Evolutionary conservation across 1,139 yeast species (phyloP).

Genomic region (Magnusiomyces suaveolens): DNA sequence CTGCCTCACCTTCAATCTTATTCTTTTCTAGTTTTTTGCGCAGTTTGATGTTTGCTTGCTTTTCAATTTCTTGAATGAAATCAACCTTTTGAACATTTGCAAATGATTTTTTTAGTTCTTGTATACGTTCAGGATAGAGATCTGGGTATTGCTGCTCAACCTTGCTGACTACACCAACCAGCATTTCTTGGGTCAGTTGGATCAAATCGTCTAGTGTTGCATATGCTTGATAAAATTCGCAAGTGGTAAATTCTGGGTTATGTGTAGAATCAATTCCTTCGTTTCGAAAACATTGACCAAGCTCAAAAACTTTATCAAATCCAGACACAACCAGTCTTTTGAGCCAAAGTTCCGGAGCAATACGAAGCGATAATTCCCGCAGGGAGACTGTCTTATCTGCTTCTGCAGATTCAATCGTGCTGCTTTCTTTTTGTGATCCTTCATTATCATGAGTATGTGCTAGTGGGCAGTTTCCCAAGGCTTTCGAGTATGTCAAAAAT

Average conservation of each 20-base stretch:
- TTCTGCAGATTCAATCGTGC: not conserved
- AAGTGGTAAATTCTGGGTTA: slow-evolving; percentile 89
- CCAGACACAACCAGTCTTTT: slow-evolving; percentile 76
- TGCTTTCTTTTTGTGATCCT: not conserved
- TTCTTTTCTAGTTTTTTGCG: not conserved
- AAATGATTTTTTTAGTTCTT: slow-evolving; percentile 9
- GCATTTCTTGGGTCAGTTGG: slow-evolving; percentile 50
- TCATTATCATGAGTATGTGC: too few species aligned
- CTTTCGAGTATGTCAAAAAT: slow-evolving; percentile 50
- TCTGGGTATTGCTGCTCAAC: slow-evolving; percentile 14
- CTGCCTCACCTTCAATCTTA: not conserved
- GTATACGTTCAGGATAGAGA: slow-evolving; percentile 3
- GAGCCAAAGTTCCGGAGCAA: slow-evolving; percentile 93
- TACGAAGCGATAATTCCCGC: slow-evolving; percentile 50
- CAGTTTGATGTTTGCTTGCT: slow-evolving; percentile 29
- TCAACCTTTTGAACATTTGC: slow-evolving; percentile 32
- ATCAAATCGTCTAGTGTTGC: slow-evolving; percentile 63
- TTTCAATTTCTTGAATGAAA: slow-evolving; percentile 44
- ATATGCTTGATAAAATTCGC: slow-evolving; percentile 84
- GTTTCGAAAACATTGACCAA: slow-evolving; percentile 78
- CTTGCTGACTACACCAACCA: slow-evolving; percentile 34
- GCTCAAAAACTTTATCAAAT: slow-evolving; percentile 74
- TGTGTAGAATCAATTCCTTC: slow-evolving; percentile 92
- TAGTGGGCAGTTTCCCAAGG: slow-evolving; percentile 32
- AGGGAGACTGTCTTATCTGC: slow-evolving; percentile 5